phyloP scores from a whole-genome alignment of 2,329 filamentous ascomycete species.

The Hypoxylon sp. region DNA sequence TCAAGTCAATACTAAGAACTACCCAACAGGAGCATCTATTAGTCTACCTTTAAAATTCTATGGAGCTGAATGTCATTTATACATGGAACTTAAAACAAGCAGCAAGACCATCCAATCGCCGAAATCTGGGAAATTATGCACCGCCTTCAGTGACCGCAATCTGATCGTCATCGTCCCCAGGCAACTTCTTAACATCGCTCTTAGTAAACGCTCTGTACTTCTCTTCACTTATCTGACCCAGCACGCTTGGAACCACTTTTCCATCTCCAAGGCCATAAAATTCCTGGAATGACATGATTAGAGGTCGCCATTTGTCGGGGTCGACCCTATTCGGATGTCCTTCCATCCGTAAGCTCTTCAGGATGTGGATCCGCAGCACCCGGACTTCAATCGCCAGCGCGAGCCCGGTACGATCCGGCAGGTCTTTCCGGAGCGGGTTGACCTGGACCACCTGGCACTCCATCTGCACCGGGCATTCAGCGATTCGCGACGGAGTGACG shows the following conservation, averaged over 20 bases:
- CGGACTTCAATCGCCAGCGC: conserved; percentile 57
- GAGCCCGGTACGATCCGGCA: conserved; percentile 51
- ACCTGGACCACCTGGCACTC: conserved; percentile 57
- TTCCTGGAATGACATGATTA: conserved; percentile 63
- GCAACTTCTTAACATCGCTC: conserved; percentile 42
- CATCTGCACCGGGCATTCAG: conserved; percentile 61
- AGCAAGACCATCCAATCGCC: too few species aligned
- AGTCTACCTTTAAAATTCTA: too few species aligned
- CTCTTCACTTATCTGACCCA: conserved; percentile 54
- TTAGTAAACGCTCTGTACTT: conserved; percentile 47
- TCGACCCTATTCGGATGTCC: conserved; percentile 60
- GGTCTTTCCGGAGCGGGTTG: conserved; percentile 55
- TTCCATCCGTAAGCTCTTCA: conserved; percentile 54
- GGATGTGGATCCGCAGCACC: conserved; percentile 56
- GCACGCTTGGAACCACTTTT: conserved; percentile 43
- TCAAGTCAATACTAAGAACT: too few species aligned
- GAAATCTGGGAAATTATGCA: conserved; percentile 1
- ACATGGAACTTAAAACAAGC: too few species aligned
- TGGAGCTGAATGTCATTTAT: too few species aligned
- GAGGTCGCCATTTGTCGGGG: conserved; percentile 60
- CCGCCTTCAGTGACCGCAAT: conserved; percentile 14
- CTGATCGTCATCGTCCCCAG: conserved; percentile 42
- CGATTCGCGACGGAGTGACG: conserved; percentile 56
- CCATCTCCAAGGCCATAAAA: conserved; percentile 58
- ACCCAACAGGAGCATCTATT: too few species aligned